A percentile compares a stretch with the other conserved stretches of the same genome.
These are phyloP conservation scores for Chalciporus pseudorubinellus DNA, from an alignment of 768 basidiomycete species.

Conservation along the genomic window DNA sequence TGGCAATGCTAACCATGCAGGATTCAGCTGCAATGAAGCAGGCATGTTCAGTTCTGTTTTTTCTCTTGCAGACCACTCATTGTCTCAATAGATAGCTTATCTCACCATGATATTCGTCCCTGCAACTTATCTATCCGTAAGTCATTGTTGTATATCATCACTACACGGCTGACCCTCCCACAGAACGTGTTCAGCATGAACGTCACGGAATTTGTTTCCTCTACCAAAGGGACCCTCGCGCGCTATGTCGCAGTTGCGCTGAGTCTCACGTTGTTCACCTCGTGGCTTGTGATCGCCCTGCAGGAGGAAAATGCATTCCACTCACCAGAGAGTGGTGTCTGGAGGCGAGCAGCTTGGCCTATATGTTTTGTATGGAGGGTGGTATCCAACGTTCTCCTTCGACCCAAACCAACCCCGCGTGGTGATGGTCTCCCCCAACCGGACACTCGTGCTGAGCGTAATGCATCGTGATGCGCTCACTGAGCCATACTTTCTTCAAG, in stretches of 20 bases:
- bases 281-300: constrained; percentile 55
- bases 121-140: constrained; percentile 40
- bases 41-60: constrained; percentile 6
- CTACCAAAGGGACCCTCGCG: constrained; percentile 29
- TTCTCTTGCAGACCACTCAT: constrained; percentile 1
- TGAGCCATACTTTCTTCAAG: neutral
- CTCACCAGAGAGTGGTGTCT: constrained; percentile 2
- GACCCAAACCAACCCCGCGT: no score
- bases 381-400: neutral
- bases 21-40: constrained; percentile 19
- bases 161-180: constrained; percentile 14
- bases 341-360: constrained; percentile 23
- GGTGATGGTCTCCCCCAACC: no score
- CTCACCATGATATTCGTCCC: constrained; percentile 60
- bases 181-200: constrained; percentile 33
- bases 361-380: constrained; percentile 11
- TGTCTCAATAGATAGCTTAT: constrained; percentile 43
- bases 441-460: no score
- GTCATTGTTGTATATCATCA: neutral
- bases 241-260: constrained; percentile 41
- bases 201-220: constrained; percentile 26
- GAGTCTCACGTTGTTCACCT: constrained; percentile 45
- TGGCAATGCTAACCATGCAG: constrained; percentile 1
- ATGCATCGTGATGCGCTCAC: neutral
- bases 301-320: constrained; percentile 31